Conservation (phyloP, 495 filamentous ascomycete genomes). For the Annulohypoxylon stygium region DNA sequence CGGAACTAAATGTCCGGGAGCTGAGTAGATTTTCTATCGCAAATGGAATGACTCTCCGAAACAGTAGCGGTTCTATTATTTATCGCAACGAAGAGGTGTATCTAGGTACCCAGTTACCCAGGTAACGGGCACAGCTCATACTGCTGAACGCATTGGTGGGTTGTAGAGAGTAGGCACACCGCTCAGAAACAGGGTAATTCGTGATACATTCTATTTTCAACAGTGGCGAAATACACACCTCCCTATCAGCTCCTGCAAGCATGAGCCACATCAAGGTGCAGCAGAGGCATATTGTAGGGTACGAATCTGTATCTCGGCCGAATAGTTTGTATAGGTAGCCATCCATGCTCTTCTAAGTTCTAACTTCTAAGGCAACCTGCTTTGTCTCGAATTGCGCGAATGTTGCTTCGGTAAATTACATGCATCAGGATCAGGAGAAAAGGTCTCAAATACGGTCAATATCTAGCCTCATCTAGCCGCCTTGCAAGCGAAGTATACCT, state of each 20-base stretch:
- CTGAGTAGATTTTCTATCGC: too few relatives aligned
- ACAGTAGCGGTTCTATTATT: not conserved
- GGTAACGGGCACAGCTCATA: not conserved
- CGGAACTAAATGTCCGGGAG: not conserved
- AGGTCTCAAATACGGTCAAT: not conserved
- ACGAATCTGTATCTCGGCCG: not conserved
- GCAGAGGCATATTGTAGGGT: not conserved
- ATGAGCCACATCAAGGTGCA: not conserved
- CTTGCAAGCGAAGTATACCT: not conserved
- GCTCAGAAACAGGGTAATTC: not conserved
- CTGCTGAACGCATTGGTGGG: not conserved
- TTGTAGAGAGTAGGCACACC: not conserved
- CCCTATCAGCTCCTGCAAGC: not conserved
- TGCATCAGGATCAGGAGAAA: too few relatives aligned
- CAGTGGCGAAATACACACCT: not conserved
- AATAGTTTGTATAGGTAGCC: not conserved
- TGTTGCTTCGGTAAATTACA: not conserved
- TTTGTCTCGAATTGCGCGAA: not conserved
- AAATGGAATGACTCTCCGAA: not conserved
- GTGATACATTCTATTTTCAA: not conserved
- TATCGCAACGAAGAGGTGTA: not conserved
- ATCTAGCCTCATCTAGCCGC: conserved; percentile 4
- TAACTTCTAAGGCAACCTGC: not conserved
- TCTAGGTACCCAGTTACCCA: not conserved
- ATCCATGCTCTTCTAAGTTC: too few relatives aligned